These are phyloP conservation scores for Lentinus polychrous DNA, from an alignment of 1,284 basidiomycete species.

Conservation along the genomic window DNA sequence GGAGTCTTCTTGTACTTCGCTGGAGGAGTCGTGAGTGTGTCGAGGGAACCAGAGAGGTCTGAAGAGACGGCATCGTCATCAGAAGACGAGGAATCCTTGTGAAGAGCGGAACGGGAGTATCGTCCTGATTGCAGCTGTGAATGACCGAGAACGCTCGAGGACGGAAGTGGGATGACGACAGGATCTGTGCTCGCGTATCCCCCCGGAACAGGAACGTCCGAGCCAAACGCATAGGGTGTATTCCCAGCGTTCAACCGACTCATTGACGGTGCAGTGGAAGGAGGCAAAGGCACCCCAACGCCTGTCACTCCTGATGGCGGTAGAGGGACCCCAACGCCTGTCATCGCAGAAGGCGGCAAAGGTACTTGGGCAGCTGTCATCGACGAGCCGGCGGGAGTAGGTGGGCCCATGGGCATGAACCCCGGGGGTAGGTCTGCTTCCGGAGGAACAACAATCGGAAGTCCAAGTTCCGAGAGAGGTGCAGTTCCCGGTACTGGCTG, in stretches of 20 bases:
- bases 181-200: constrained; percentile 4
- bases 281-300: constrained; percentile 6
- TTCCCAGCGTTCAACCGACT: constrained; percentile 4
- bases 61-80: constrained; percentile 4
- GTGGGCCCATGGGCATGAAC: constrained; percentile 24
- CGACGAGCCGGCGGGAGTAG: constrained; percentile 13
- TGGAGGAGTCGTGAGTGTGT: constrained; percentile 14
- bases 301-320: background rate
- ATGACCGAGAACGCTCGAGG: background rate
- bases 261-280: constrained; percentile 4
- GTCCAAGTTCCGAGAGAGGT: constrained; percentile 12
- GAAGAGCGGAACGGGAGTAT: constrained; percentile 11
- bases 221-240: constrained; percentile 12
- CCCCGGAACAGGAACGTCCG: background rate
- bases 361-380: background rate
- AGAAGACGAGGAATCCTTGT: constrained; percentile 7
- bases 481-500: constrained; percentile 12
- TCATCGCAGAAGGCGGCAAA: background rate
- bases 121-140: constrained; percentile 5
- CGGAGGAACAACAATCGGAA: constrained; percentile 7
- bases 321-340: background rate
- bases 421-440: constrained; percentile 24
- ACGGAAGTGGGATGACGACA: constrained; percentile 11
- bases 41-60: constrained; percentile 8
- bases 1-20: background rate